phyloP scores from a whole-genome alignment of 192 early-diverging fungal genomes.

The Mortierella claussenii region DNA sequence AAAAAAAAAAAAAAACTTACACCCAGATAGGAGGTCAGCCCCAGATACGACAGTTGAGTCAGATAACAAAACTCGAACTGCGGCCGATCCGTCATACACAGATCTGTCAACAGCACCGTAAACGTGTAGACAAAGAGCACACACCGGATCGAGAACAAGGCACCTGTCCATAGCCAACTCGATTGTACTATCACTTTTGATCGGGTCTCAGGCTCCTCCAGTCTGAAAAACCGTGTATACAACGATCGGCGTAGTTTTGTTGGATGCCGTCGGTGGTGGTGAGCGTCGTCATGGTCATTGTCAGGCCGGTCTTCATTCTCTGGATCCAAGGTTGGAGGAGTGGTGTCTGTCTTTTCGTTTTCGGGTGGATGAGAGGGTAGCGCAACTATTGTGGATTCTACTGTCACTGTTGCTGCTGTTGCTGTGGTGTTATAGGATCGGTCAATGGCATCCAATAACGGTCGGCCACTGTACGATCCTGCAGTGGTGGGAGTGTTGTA shows the following conservation, averaged over 20 bases:
- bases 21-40: slow-evolving; percentile 44
- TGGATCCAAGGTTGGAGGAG: too few species aligned
- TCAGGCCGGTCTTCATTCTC: too few species aligned
- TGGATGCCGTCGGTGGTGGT: slow-evolving; percentile 13
- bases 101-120: slow-evolving; percentile 23
- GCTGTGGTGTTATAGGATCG: too few species aligned
- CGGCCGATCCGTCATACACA: slow-evolving; percentile 22
- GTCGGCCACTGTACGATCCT: too few species aligned
- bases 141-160: slow-evolving; percentile 11
- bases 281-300: too few species aligned
- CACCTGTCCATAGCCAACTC: slow-evolving; percentile 18
- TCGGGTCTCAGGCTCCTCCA: slow-evolving; percentile 13
- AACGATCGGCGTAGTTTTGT: slow-evolving; percentile 7
- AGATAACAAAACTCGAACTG: slow-evolving; percentile 41
- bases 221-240: slow-evolving; percentile 33
- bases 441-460: too few species aligned
- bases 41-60: slow-evolving; percentile 47
- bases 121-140: slow-evolving; percentile 21
- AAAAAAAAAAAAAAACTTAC: slow-evolving; percentile 22
- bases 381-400: too few species aligned
- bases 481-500: too few species aligned
- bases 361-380: too few species aligned
- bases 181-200: slow-evolving; percentile 26
- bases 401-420: too few species aligned
- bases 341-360: too few species aligned